Conservation (phyloP, 495 filamentous ascomycete genomes). For the Penicillium roqueforti region DNA sequence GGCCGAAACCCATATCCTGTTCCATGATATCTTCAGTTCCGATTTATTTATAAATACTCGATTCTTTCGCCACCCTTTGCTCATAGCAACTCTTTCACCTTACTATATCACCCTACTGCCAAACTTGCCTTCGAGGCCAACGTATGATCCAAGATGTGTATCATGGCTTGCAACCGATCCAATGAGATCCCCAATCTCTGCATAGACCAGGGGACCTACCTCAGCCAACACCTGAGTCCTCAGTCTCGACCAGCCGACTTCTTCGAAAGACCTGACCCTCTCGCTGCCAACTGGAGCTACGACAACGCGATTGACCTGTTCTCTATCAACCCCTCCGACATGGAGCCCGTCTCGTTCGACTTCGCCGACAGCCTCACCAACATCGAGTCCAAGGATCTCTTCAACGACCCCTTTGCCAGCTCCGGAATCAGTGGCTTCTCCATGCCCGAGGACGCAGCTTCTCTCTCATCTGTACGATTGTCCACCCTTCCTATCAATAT, state of each 20-base stretch:
- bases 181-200: constrained; percentile 17
- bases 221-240: constrained; percentile 25
- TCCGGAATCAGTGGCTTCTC: constrained; percentile 37
- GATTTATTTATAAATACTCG: constrained; percentile 4
- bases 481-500: constrained; percentile 4
- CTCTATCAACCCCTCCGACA: constrained; percentile 34
- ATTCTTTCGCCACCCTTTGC: background rate
- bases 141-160: constrained; percentile 14
- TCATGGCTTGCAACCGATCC: constrained; percentile 24
- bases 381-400: constrained; percentile 36
- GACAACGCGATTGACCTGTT: constrained; percentile 42
- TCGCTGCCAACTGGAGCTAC: constrained; percentile 44
- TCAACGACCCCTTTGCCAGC: constrained; percentile 32
- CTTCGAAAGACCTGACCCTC: constrained; percentile 26
- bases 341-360: constrained; percentile 35
- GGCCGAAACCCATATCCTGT: constrained; percentile 6
- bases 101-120: constrained; percentile 7
- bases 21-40: background rate
- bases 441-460: constrained; percentile 36
- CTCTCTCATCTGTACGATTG: constrained; percentile 33
- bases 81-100: background rate
- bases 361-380: constrained; percentile 32
- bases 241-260: constrained; percentile 23
- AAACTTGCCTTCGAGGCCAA: constrained; percentile 3
- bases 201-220: constrained; percentile 21